Conservation (phyloP, 1,139 yeast genomes). For the Candida labiduridarum region DNA sequence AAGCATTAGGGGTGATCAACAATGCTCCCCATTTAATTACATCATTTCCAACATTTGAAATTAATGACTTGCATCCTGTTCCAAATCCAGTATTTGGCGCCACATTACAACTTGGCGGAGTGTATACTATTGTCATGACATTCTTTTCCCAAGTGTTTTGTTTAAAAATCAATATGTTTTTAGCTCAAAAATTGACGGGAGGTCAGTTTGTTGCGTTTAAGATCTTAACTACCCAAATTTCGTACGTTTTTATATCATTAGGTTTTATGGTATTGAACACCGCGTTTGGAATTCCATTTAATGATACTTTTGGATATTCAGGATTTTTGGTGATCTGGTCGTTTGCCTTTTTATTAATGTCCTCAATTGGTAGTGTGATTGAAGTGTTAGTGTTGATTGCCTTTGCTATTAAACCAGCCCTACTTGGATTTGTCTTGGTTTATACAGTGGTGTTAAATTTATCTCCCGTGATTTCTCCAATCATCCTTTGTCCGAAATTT, state of each 20-base stretch:
- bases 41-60: constrained; percentile 24
- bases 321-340: constrained; percentile 72
- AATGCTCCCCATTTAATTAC: constrained; percentile 29
- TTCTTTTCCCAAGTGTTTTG: constrained; percentile 36
- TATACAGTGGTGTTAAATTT: constrained; percentile 47
- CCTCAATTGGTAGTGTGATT: constrained; percentile 54
- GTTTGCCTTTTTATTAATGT: constrained; percentile 46
- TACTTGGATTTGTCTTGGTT: constrained; percentile 51
- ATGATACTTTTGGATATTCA: constrained; percentile 41
- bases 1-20: constrained; percentile 19
- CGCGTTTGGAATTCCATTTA: constrained; percentile 44
- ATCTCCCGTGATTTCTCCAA: constrained; percentile 51
- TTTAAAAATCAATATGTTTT: constrained; percentile 27
- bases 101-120: constrained; percentile 35
- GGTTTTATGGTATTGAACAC: constrained; percentile 43
- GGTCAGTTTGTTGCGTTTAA: constrained; percentile 42
- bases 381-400: constrained; percentile 44
- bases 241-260: constrained; percentile 45
- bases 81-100: constrained; percentile 28
- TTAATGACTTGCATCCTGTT: constrained; percentile 26
- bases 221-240: constrained; percentile 41
- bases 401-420: constrained; percentile 41
- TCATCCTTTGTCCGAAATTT: constrained; percentile 46
- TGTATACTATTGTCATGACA: constrained; percentile 27
- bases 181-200: constrained; percentile 36